phyloP scores from a whole-genome alignment of 768 basidiomycete genomes.

The Mycena amicta region DNA sequence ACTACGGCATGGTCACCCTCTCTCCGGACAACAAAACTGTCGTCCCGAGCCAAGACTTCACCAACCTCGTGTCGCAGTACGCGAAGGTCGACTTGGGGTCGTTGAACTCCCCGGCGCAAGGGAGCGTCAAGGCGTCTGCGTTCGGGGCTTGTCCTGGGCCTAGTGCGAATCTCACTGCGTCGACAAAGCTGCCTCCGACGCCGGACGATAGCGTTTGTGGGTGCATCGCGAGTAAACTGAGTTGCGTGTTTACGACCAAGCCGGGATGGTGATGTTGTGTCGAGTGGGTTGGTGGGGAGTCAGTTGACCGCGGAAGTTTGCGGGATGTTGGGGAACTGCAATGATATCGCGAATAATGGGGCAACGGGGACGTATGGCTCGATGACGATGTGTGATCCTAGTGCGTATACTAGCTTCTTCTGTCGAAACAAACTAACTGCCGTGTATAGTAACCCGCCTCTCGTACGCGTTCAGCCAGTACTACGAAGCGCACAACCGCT shows the following conservation, averaged over 20 bases:
- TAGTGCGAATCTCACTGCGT: conserved; percentile 63
- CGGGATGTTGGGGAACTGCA: conserved; percentile 65
- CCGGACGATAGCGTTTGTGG: conserved; percentile 78
- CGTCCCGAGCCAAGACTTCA: conserved; percentile 68
- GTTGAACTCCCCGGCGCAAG: conserved; percentile 60
- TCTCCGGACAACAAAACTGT: conserved; percentile 67
- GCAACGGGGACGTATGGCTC: conserved; percentile 74
- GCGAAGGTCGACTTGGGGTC: conserved; percentile 52
- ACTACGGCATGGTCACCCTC: conserved; percentile 87
- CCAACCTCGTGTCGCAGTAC: conserved; percentile 66
- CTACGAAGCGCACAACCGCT: conserved; percentile 13
- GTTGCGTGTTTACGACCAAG: conserved; percentile 77
- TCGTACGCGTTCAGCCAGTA: conserved; percentile 22
- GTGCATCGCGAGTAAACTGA: conserved; percentile 68
- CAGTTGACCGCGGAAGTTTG: conserved; percentile 77
- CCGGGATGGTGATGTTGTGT: conserved; percentile 57
- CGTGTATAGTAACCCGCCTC: conserved; percentile 7
- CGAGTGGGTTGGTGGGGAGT: conserved; percentile 61
- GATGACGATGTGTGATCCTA: conserved; percentile 77
- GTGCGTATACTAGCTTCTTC: conserved; percentile 40
- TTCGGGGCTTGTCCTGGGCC: conserved; percentile 69
- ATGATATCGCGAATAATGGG: conserved; percentile 74
- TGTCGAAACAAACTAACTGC: neutral
- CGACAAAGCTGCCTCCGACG: conserved; percentile 76
- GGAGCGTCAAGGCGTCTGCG: conserved; percentile 42